phyloP scores from a whole-genome alignment of 2,329 filamentous ascomycete species.

The Colletotrichum sojae region DNA sequence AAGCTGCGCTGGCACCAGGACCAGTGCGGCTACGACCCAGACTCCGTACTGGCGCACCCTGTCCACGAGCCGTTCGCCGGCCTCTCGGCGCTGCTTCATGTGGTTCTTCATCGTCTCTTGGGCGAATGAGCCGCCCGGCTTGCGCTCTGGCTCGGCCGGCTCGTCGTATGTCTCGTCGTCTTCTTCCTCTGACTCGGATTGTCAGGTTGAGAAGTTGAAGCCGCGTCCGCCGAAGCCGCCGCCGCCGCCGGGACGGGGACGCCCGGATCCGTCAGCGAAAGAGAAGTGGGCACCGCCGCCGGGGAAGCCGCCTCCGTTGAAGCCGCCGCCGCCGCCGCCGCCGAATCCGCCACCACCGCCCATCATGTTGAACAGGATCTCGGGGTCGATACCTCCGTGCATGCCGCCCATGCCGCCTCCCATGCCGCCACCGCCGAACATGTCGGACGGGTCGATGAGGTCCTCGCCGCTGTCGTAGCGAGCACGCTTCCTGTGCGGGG shows the following conservation, averaged over 20 bases:
- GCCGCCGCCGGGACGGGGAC: constrained; percentile 51
- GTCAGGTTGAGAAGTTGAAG: constrained; percentile 64
- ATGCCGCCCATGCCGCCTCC: constrained; percentile 72
- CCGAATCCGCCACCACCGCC: constrained; percentile 70
- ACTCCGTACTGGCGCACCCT: constrained; percentile 59
- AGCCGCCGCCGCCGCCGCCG: constrained; percentile 58
- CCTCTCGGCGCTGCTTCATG: constrained; percentile 50
- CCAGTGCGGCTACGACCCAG: constrained; percentile 58
- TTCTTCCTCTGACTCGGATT: constrained; percentile 54
- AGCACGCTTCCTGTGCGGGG: constrained; percentile 78
- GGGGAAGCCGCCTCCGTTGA: constrained; percentile 66
- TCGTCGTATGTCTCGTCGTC: constrained; percentile 51
- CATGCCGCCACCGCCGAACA: constrained; percentile 77
- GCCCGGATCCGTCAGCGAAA: constrained; percentile 61
- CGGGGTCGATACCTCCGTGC: constrained; percentile 78
- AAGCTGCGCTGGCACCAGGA: constrained; percentile 62
- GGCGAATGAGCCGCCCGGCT: constrained; percentile 44
- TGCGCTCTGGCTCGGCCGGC: constrained; percentile 46
- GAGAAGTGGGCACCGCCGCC: constrained; percentile 71
- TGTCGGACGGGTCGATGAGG: constrained; percentile 87
- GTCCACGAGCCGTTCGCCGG: constrained; percentile 56
- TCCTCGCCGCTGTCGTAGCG: constrained; percentile 95
- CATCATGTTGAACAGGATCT: constrained; percentile 89
- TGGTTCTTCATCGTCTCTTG: constrained; percentile 49
- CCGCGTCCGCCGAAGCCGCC: constrained; percentile 49